Conservation (phyloP, 768 basidiomycete genomes). For the Rhodotorula babjevae region DNA sequence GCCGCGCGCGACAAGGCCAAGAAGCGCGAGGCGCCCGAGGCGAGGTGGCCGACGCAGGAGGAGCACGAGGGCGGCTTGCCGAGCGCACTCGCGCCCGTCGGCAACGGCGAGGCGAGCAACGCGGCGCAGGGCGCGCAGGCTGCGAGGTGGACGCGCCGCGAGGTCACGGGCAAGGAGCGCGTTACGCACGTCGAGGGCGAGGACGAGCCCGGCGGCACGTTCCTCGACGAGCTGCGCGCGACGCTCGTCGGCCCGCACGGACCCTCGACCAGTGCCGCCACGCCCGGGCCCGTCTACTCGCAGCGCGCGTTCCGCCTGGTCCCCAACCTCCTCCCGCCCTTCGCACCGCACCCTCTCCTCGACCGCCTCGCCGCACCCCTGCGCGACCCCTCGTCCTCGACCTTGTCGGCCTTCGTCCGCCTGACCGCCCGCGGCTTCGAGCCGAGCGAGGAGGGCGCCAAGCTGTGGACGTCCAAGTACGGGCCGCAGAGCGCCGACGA, state of each 20-base stretch:
- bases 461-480: constrained; percentile 70
- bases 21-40: constrained; percentile 1
- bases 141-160: background rate
- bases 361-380: constrained; percentile 18
- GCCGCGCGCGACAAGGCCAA: background rate
- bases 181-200: background rate
- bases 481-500: constrained; percentile 67
- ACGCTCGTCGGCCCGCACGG: background rate
- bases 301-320: background rate
- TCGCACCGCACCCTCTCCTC: constrained; percentile 21
- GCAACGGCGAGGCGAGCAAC: background rate
- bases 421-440: background rate
- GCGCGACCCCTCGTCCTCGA: background rate
- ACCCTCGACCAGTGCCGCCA: background rate
- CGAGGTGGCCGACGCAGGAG: constrained; percentile 32
- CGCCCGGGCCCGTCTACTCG: background rate
- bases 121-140: background rate
- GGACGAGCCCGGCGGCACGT: background rate
- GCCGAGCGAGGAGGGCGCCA: constrained; percentile 26
- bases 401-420: background rate
- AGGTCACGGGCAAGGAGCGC: constrained; percentile 3
- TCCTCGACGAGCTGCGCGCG: background rate
- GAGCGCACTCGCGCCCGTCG: too few relatives aligned
- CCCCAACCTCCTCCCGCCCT: background rate
- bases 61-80: constrained; percentile 9